Evolutionary conservation across 176 grass and related monocot species (phyloP), one percentile per base, ranked within the genome.

Genomic region (Saccharum officinarum): DNA sequence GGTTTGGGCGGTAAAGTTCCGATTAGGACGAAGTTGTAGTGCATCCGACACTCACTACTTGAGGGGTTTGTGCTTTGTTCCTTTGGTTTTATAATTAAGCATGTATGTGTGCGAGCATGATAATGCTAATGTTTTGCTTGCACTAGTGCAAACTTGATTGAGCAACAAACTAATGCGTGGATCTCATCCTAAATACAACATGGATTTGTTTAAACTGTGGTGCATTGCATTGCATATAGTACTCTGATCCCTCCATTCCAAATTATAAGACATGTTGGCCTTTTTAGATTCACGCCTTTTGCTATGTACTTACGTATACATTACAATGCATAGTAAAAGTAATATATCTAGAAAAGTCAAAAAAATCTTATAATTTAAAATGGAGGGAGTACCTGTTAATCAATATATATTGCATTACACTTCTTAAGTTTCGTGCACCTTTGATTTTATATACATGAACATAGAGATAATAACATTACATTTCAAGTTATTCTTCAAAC

Each of bases 1-100:
- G 83, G 79, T 77, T 85, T 86, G 54, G 69, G 80, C 83, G 81
- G 75, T 63, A 71, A 88, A 41, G 67, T 69, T 28, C 4, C 65
- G 88, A 90, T 86, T 82, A 82, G 83, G 73, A 90, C 40, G 83
- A 82, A 74, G 28, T 72, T 85, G 42, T 82, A 78, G 88, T 90
- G 88, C 83, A 78, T 72, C 78, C 47, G 10, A 86, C 88, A 90
- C 88, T 90, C 73, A 86, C 77, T 71, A 82, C 77, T 44, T 34
- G 55, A 63, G 11, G 50, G 74, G 49, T 57, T 77, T 38, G 25
- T 86, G 33, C 63, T 82, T 72, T 77, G 78, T 41, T 71, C 78
- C 42, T 72, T 82, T 71, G 33, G 17, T 64, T 85, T 78, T 69
- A 33, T 39, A 38, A 26, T 26, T 26, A 62, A 61, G 42, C 37